phyloP scores from a whole-genome alignment of 192 early-diverging fungal genomes.

The Thamnidium elegans region DNA sequence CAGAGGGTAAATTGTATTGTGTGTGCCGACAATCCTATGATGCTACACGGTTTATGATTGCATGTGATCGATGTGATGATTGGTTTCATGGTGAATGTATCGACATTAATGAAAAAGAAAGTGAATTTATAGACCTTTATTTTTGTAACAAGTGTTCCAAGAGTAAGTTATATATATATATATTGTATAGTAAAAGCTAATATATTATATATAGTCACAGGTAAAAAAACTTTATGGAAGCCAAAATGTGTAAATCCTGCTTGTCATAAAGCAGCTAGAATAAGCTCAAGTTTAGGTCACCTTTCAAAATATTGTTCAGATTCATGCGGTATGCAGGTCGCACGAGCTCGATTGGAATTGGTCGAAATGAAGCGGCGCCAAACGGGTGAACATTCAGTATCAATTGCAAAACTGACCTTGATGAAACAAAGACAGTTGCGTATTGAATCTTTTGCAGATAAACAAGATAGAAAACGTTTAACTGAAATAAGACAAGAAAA shows the following conservation, averaged over 20 bases:
- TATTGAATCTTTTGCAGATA: constrained; percentile 39
- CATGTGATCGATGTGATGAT: constrained; percentile 69
- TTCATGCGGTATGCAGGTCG: constrained; percentile 50
- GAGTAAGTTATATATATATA: constrained; percentile 37
- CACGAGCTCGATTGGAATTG: constrained; percentile 40
- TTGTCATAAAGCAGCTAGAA: constrained; percentile 41
- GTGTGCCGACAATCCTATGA: constrained; percentile 59
- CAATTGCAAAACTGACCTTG: constrained; percentile 14
- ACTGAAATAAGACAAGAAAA: constrained; percentile 38
- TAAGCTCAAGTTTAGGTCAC: constrained; percentile 14
- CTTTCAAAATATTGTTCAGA: constrained; percentile 49
- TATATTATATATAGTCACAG: constrained; percentile 36
- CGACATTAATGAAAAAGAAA: constrained; percentile 53
- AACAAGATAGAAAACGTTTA: constrained; percentile 42
- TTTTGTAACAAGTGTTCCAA: constrained; percentile 58
- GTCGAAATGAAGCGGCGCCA: constrained; percentile 38
- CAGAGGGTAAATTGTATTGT: constrained; percentile 45
- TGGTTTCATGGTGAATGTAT: constrained; percentile 82
- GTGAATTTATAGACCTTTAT: constrained; percentile 57
- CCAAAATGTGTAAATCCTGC: constrained; percentile 45
- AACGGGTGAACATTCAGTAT: background rate
- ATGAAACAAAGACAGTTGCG: constrained; percentile 32
- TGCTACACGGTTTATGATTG: constrained; percentile 65
- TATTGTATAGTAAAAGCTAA: background rate
- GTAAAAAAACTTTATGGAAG: constrained; percentile 45